Percentiles rank a stretch among this genome's conserved stretches.
phyloP scores from a whole-genome alignment of 2,329 filamentous ascomycete species.

The Sarocladium strictum region DNA sequence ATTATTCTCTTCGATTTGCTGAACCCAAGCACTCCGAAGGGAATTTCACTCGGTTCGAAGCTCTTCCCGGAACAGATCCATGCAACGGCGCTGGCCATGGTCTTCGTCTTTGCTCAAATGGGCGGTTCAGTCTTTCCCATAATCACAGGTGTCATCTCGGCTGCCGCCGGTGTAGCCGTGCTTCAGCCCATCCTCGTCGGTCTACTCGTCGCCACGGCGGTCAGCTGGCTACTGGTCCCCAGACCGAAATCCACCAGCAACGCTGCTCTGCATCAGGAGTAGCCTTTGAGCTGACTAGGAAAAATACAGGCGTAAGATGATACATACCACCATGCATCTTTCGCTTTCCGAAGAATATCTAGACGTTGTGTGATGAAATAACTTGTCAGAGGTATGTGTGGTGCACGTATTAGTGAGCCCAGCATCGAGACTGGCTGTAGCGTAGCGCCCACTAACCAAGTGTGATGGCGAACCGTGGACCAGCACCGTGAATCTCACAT shows the following conservation, averaged over 20 bases:
- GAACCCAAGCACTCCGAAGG: slow-evolving; percentile 25
- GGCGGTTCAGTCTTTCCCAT: slow-evolving; percentile 51
- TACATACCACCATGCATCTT: no score
- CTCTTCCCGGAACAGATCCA: slow-evolving; percentile 35
- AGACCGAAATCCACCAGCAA: slow-evolving; percentile 26
- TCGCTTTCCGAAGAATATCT: no score
- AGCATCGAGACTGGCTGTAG: no score
- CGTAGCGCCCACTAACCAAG: no score
- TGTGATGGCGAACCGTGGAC: no score
- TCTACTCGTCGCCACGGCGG: slow-evolving; percentile 36
- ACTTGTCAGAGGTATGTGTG: no score
- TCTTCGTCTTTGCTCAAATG: slow-evolving; percentile 52
- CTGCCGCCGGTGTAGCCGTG: slow-evolving; percentile 36
- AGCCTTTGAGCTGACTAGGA: not conserved
- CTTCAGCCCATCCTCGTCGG: slow-evolving; percentile 47
- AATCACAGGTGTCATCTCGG: slow-evolving; percentile 46
- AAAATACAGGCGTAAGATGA: not conserved
- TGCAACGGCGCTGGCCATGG: slow-evolving; percentile 35
- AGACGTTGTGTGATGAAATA: no score
- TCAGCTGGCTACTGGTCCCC: slow-evolving; percentile 41
- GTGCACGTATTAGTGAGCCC: no score
- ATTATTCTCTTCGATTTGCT: not conserved
- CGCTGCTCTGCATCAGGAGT: slow-evolving; percentile 27
- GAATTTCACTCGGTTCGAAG: slow-evolving; percentile 47
- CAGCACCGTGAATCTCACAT: not conserved